phyloP scores from a whole-genome alignment of 129 eudicot genomes.

The Escallonia herrerae region DNA sequence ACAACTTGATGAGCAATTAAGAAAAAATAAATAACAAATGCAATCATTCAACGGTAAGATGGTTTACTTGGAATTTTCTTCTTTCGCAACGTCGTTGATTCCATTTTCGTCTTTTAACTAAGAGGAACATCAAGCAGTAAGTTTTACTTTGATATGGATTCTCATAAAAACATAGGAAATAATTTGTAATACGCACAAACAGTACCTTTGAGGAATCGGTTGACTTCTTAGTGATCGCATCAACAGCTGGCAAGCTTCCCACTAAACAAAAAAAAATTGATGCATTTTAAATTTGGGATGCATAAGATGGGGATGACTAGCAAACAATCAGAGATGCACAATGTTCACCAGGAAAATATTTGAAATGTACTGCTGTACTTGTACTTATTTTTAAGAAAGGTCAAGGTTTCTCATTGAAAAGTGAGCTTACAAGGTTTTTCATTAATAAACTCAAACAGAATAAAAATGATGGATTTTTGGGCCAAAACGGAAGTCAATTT shows the following conservation, averaged over 20 bases:
- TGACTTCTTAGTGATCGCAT: slow-evolving; percentile 53
- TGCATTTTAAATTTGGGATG: no score
- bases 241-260: slow-evolving; percentile 46
- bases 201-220: slow-evolving; percentile 59
- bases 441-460: no score
- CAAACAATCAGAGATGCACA: no score
- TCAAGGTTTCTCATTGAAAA: no score
- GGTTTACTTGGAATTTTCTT: slow-evolving; percentile 76
- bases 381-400: no score
- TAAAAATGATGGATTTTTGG: no score
- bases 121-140: slow-evolving; percentile 4
- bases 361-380: no score
- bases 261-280: slow-evolving; percentile 9
- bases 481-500: no score
- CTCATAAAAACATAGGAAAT: neutral
- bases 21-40: neutral
- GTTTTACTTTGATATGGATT: neutral
- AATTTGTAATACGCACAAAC: neutral
- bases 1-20: slow-evolving; percentile 8
- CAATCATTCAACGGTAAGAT: slow-evolving; percentile 12
- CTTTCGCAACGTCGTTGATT: slow-evolving; percentile 37
- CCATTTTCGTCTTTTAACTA: slow-evolving; percentile 44
- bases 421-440: no score
- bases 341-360: no score
- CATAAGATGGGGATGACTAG: no score